A percentile compares a stretch with the other conserved stretches of the same genome.
Conservation (phyloP, 1,284 basidiomycete genomes). For the Paramarasmius palmivorus region DNA sequence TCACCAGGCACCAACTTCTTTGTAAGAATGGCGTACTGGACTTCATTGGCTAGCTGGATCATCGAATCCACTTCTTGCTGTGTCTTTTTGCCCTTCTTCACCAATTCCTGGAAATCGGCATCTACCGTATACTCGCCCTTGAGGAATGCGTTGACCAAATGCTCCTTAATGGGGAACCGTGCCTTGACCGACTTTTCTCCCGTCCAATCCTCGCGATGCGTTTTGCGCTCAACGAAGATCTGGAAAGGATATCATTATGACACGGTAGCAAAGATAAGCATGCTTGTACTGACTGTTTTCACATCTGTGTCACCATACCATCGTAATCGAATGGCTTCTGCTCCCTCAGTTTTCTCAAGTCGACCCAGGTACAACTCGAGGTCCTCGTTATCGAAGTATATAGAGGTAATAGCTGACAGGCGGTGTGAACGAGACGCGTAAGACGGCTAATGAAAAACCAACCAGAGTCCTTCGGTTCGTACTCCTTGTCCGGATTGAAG, state of each 20-base stretch:
- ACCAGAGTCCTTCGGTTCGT: constrained; percentile 87
- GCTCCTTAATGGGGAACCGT: constrained; percentile 95
- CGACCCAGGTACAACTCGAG: constrained; percentile 97
- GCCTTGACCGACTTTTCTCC: constrained; percentile 99
- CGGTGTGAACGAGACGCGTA: background rate
- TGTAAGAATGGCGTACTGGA: constrained; percentile 91
- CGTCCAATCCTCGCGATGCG: constrained; percentile 99
- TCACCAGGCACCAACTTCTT: constrained; percentile 81
- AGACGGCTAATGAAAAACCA: constrained; percentile 16
- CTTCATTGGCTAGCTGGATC: constrained; percentile 95
- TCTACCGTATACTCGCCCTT: constrained; percentile 93
- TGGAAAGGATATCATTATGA: constrained; percentile 28
- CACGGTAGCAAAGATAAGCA: background rate
- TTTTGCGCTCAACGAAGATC: constrained; percentile 99
- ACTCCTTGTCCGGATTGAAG: constrained; percentile 96
- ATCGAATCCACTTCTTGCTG: constrained; percentile 93
- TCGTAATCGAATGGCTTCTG: constrained; percentile 92
- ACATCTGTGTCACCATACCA: constrained; percentile 96
- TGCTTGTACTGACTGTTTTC: constrained; percentile 59
- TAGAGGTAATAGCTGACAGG: constrained; percentile 74
- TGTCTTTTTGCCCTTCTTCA: constrained; percentile 92
- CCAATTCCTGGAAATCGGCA: constrained; percentile 88
- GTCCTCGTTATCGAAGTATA: constrained; percentile 94
- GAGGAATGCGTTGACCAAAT: constrained; percentile 91
- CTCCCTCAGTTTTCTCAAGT: constrained; percentile 97